Percentiles rank a stretch among this genome's conserved stretches.
Conservation (phyloP, 2,329 filamentous ascomycete genomes). For the Fusarium sp. region DNA sequence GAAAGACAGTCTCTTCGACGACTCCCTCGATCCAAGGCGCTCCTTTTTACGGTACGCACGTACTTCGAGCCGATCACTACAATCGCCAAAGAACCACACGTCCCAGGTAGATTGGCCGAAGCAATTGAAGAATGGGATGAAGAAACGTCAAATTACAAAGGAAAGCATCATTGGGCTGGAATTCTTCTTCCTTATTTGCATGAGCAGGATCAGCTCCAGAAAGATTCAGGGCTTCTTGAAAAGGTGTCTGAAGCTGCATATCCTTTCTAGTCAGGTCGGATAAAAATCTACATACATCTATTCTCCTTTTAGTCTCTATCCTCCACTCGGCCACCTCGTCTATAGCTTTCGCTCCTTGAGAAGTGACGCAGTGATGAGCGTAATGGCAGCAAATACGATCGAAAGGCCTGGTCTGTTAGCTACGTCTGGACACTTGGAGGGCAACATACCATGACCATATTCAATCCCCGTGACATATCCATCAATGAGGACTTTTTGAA, state of each 20-base stretch:
- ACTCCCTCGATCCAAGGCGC: slow-evolving; percentile 22
- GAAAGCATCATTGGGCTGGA: slow-evolving; percentile 29
- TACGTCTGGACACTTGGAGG: accelerated
- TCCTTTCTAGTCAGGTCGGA: slow-evolving; percentile 12
- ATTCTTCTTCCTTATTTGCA: slow-evolving; percentile 30
- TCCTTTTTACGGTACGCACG: slow-evolving; percentile 28
- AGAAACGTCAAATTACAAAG: slow-evolving; percentile 21
- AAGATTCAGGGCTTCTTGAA: slow-evolving; percentile 8
- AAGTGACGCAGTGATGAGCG: not conserved
- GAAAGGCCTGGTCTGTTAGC: slow-evolving; percentile 4
- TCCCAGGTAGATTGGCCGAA: slow-evolving; percentile 25
- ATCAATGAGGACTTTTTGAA: slow-evolving; percentile 14
- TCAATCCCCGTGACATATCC: slow-evolving; percentile 35
- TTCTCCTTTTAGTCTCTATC: no score
- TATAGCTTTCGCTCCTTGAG: slow-evolving; percentile 10
- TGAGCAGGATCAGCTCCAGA: slow-evolving; percentile 22
- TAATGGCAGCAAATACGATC: not conserved
- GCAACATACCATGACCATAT: slow-evolving; percentile 28
- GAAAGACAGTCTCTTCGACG: slow-evolving; percentile 34
- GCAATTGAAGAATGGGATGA: slow-evolving; percentile 37
- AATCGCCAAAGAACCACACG: slow-evolving; percentile 23
- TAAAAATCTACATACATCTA: no score
- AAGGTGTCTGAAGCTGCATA: slow-evolving; percentile 18
- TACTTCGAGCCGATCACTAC: slow-evolving; percentile 35
- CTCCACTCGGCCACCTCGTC: no score